Conservation (phyloP, 2,329 filamentous ascomycete species). For the Tolypocladium amazonense region DNA sequence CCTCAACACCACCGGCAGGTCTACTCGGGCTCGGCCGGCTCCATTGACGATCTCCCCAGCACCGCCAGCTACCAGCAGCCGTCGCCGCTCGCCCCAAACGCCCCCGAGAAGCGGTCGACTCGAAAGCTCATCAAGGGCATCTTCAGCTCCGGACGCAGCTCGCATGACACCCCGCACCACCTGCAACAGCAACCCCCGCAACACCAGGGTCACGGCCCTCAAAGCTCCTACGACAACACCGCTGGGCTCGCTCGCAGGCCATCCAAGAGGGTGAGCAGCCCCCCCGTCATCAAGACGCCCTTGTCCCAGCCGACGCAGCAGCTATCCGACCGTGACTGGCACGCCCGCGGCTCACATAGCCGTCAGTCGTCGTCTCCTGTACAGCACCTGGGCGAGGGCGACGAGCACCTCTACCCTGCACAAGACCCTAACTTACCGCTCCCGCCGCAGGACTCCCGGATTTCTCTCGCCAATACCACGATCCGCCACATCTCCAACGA, state of each 20-base stretch:
- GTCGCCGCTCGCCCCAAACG: constrained; percentile 14
- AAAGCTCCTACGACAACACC: constrained; percentile 36
- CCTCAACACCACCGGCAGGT: constrained; percentile 17
- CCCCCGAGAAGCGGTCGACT: constrained; percentile 36
- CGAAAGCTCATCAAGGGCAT: constrained; percentile 45
- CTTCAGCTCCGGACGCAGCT: constrained; percentile 26
- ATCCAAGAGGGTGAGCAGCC: constrained; percentile 47
- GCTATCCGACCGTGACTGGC: constrained; percentile 10
- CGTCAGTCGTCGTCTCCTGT: constrained; percentile 26
- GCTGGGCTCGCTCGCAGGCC: constrained; percentile 39
- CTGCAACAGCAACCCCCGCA: constrained; percentile 10
- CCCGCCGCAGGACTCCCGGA: constrained; percentile 28
- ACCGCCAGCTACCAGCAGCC: constrained; percentile 18
- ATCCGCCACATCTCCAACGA: constrained; percentile 39
- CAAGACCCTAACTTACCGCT: constrained; percentile 29
- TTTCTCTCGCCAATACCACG: constrained; percentile 21
- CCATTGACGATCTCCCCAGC: constrained; percentile 13
- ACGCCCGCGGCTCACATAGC: constrained; percentile 7
- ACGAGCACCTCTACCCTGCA: constrained; percentile 23
- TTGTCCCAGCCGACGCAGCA: constrained; percentile 14
- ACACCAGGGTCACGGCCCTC: constrained; percentile 9
- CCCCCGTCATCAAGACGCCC: constrained; percentile 31
- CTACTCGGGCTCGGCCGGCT: constrained; percentile 10
- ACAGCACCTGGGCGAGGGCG: constrained; percentile 31
- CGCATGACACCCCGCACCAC: constrained; percentile 12